Base-by-base conservation (phyloP, 495 filamentous ascomycete genomes). In the Parachaetomium inaequale region DNA sequence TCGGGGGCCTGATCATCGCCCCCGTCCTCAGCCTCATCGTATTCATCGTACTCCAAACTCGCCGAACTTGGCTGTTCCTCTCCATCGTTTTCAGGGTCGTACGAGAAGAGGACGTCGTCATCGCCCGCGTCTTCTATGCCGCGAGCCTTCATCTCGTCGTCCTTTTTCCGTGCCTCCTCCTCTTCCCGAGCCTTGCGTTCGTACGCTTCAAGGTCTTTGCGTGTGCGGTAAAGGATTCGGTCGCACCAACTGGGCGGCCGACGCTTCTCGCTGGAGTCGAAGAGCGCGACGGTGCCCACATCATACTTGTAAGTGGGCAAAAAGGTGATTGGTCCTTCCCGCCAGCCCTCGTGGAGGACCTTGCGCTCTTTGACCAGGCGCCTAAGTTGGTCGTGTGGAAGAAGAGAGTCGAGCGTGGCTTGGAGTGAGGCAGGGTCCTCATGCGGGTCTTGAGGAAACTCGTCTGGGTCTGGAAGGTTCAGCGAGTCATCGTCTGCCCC, bases 291-390 rank as follows among this genome's bases (percentile, higher is more conserved):
- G 40, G 88, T 96, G n/a, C 95, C 95, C 40, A 94, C 81, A 68
- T 99, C 95, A 65, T 98, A 99, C 74, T 95, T 95, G 70, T 95
- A 99, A 0, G 93, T 95, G 14, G 95, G 95, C 31, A 97, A 70
- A 69, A 98, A 99, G 7, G 81, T 81, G 43, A 99, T 95, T 8
- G 83, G 78, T 0, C 95, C 95, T 76, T 99, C 95, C 29, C 82
- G 81, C 91, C 93, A 99, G 7, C 92, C 93, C 62, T 94, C 88
- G 60, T 94, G 85, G 62, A 98, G 96, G 7, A 87, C 84, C 70
- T 89, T 93, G 10, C 85, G 82, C 31, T 84, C 79, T 60, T 78
- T 83, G 63, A 93, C 91, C 64, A 93, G 85, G 43, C 85, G 81
- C 12, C 75, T 83, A 15, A 99, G 83, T 71, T 99, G 91, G 67